These are phyloP conservation scores for Xerophyta viscosa DNA, from an alignment of 106 monocot species.

Conservation along the genomic window DNA sequence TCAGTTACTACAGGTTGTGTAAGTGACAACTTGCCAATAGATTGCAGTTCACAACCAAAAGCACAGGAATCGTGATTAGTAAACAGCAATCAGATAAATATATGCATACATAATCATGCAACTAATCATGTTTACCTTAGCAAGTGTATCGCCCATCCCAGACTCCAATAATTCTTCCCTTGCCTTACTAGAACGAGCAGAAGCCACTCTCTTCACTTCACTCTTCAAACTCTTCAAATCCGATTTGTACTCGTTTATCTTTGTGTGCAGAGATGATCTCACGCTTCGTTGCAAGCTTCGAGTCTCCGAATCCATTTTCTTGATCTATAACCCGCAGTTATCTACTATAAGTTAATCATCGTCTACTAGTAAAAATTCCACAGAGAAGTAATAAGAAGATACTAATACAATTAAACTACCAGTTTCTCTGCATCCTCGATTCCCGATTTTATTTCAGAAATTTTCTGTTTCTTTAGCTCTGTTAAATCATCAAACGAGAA, in stretches of 20 bases:
- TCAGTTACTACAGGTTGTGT: too few relatives aligned
- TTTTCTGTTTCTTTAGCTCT: conserved; percentile 78
- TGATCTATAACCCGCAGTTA: conserved; percentile 61
- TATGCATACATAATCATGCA: too few relatives aligned
- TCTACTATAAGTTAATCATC: too few relatives aligned
- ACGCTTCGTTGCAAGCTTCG: conserved; percentile 64
- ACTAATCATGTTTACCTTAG: too few relatives aligned
- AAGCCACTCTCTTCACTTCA: conserved; percentile 50
- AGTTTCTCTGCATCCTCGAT: conserved; percentile 69
- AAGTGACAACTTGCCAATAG: too few relatives aligned
- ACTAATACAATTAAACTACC: conserved; percentile 26
- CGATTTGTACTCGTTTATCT: conserved; percentile 79
- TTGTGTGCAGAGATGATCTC: conserved; percentile 54
- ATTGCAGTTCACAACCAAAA: too few relatives aligned
- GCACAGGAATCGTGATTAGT: too few relatives aligned
- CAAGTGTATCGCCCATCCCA: conserved; percentile 53
- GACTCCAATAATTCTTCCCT: conserved; percentile 80
- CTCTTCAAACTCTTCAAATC: conserved; percentile 73
- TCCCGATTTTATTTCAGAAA: conserved; percentile 59
- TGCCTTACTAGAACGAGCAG: conserved; percentile 17
- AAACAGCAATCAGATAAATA: too few relatives aligned
- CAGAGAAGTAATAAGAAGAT: too few relatives aligned
- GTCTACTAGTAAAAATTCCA: too few relatives aligned
- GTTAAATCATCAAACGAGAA: conserved; percentile 6
- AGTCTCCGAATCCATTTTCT: conserved; percentile 88